Percentiles rank a stretch among this genome's conserved stretches.
Conservation (phyloP, 352 stramenopile species). For the Aphanomyces stellatus region DNA sequence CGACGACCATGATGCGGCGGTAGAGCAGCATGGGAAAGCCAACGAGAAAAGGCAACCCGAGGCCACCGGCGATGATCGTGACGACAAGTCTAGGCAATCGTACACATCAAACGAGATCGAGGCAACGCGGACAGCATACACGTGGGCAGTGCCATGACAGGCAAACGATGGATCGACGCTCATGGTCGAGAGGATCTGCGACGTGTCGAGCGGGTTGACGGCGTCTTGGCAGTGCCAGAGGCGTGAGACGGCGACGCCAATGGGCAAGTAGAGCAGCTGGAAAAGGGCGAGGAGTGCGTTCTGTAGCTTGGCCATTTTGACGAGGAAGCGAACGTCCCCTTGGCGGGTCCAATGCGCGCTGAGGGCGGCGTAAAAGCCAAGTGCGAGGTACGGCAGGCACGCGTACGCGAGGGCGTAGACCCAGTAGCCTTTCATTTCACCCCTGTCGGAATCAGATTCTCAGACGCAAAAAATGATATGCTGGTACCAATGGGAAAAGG, state of each 20-base stretch:
- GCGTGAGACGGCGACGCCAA: constrained; percentile 47
- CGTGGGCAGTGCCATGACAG: neutral
- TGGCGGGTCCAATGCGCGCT: constrained; percentile 13
- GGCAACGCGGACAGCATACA: neutral
- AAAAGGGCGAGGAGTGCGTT: constrained; percentile 39
- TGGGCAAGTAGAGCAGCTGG: constrained; percentile 45
- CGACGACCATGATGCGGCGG: constrained; percentile 23
- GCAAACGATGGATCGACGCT: neutral
- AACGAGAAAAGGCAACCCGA: constrained; percentile 29
- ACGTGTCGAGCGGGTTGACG: neutral
- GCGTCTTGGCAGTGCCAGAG: constrained; percentile 44
- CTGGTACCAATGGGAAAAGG: constrained; percentile 1
- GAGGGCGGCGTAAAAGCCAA: neutral
- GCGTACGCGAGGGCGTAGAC: constrained; percentile 34
- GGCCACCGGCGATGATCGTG: neutral
- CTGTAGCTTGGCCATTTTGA: constrained; percentile 25
- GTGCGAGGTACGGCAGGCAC: neutral
- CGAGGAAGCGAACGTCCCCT: constrained; percentile 13
- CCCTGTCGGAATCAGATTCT: neutral
- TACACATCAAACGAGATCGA: neutral
- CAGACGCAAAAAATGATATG: neutral
- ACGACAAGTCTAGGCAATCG: neutral
- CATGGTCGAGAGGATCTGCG: neutral
- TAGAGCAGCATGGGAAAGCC: constrained; percentile 35
- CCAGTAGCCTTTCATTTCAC: constrained; percentile 41